A percentile compares a stretch with the other conserved stretches of the same genome.
Evolutionary conservation across 2,329 filamentous ascomycete species (phyloP).

Genomic region (Xylaria sp.): DNA sequence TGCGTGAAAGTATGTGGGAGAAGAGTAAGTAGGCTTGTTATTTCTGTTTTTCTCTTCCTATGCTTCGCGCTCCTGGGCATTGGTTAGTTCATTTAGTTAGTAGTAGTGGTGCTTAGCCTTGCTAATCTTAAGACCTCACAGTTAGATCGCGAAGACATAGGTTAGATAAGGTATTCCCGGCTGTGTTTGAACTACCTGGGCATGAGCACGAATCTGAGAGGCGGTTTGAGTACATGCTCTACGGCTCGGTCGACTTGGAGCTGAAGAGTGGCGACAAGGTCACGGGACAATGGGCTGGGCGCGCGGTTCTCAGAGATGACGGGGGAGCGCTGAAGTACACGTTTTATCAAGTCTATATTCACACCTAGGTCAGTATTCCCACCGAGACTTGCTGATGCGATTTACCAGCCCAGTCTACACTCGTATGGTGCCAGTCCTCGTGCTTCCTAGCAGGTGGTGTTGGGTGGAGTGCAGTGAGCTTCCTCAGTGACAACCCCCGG

Average conservation of each 20-base stretch:
- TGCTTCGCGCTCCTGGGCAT: too few species aligned
- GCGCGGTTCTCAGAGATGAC: conserved; percentile 42
- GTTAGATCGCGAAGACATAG: conserved; percentile 55
- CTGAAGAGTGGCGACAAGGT: conserved; percentile 38
- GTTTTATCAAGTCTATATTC: conserved; percentile 50
- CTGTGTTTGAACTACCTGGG: conserved; percentile 42
- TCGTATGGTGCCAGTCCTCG: not conserved
- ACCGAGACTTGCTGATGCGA: not conserved
- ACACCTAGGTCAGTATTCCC: conserved; percentile 34
- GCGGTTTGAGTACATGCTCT: conserved; percentile 50
- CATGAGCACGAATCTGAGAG: conserved; percentile 15
- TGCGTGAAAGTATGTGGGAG: conserved; percentile 53
- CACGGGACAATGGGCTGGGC: conserved; percentile 48
- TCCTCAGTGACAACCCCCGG: not conserved
- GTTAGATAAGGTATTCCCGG: conserved; percentile 56
- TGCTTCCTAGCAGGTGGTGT: not conserved
- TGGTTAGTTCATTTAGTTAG: too few species aligned
- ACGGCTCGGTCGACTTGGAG: conserved; percentile 45
- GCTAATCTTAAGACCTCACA: conserved; percentile 38
- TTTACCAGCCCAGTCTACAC: not conserved
- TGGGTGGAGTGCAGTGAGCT: not conserved
- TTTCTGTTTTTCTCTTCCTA: not conserved
- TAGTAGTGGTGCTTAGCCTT: not conserved
- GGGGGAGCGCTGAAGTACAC: conserved; percentile 43
- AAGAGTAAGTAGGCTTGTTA: conserved; percentile 13